Evolutionary conservation across 2,329 filamentous ascomycete species (phyloP).

Genomic region (Fusarium subglutinans): DNA sequence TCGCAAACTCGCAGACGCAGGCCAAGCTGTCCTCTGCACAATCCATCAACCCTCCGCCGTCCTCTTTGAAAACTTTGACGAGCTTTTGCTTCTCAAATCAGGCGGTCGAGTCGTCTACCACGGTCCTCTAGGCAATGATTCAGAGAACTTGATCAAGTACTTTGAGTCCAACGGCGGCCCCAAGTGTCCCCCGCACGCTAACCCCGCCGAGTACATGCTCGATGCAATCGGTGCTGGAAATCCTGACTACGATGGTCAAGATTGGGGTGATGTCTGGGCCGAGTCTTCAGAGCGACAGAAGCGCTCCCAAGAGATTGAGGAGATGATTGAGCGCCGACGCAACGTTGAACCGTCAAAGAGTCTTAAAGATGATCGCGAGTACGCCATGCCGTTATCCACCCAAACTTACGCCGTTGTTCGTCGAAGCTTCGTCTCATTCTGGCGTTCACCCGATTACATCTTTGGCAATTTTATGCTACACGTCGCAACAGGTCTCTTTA

Average conservation of each 20-base stretch:
- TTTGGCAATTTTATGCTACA: conserved; percentile 70
- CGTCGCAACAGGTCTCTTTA: conserved; percentile 72
- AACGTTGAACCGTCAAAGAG: conserved; percentile 48
- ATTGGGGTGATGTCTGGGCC: conserved; percentile 71
- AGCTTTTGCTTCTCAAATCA: conserved; percentile 61
- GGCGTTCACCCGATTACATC: conserved; percentile 71
- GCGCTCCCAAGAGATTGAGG: conserved; percentile 60
- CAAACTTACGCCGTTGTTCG: conserved; percentile 65
- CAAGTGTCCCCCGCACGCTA: conserved; percentile 58
- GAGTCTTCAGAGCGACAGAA: conserved; percentile 59
- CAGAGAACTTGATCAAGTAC: conserved; percentile 58
- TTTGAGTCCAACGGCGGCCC: conserved; percentile 60
- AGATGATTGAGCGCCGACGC: conserved; percentile 59
- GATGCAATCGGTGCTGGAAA: conserved; percentile 70
- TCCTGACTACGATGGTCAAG: conserved; percentile 66
- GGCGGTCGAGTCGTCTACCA: conserved; percentile 65
- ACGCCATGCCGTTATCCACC: conserved; percentile 65
- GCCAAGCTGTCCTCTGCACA: conserved; percentile 68
- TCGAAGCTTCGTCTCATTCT: conserved; percentile 70
- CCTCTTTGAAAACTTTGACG: conserved; percentile 66
- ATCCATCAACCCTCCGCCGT: conserved; percentile 68
- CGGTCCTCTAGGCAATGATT: conserved; percentile 62
- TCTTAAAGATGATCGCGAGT: conserved; percentile 65
- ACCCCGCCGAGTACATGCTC: conserved; percentile 65
- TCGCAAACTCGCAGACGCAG: conserved; percentile 67